Percentiles rank a stretch among this genome's conserved stretches.
These are phyloP conservation scores for Aspergillus sp. DNA, from an alignment of 2,329 filamentous ascomycete genomes.

Conservation along the genomic window DNA sequence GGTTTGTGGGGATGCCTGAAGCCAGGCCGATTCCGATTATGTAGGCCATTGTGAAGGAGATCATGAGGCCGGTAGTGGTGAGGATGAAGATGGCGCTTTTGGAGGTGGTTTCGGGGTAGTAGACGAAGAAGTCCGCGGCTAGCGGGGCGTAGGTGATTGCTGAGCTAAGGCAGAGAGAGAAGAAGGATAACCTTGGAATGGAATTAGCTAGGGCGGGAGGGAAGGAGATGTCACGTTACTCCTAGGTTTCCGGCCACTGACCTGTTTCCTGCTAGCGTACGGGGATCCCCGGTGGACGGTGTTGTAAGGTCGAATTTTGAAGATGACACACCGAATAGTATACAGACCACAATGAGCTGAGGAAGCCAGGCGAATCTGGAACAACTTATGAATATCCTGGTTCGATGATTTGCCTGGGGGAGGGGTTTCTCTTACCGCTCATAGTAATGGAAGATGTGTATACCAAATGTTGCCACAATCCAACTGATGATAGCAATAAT, in stretches of 20 bases:
- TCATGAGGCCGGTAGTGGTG: constrained; percentile 48
- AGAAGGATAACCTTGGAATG: constrained; percentile 52
- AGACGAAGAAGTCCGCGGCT: constrained; percentile 62
- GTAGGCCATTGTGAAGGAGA: constrained; percentile 54
- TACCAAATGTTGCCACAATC: constrained; percentile 59
- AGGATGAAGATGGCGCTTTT: constrained; percentile 48
- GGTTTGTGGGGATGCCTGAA: constrained; percentile 46
- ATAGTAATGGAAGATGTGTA: constrained; percentile 59
- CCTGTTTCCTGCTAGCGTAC: constrained; percentile 45
- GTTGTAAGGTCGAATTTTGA: constrained; percentile 50
- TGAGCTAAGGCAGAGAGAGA: constrained; percentile 58
- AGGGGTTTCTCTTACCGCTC: constrained; percentile 42
- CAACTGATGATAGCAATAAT: constrained; percentile 56
- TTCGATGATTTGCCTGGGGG: too few relatives aligned
- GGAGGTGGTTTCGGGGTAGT: constrained; percentile 50
- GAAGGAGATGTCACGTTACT: neutral
- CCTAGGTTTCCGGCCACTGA: constrained; percentile 5
- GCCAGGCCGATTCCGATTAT: constrained; percentile 56
- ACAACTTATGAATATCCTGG: neutral
- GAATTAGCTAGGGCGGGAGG: neutral
- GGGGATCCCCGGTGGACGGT: constrained; percentile 43
- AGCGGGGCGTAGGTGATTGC: constrained; percentile 56
- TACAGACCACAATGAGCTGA: constrained; percentile 52
- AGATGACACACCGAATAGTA: constrained; percentile 55
- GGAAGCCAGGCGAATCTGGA: constrained; percentile 55